Evolutionary conservation across 139 green algal species (phyloP).

Genomic region (Edaphochlamys debaryana): DNA sequence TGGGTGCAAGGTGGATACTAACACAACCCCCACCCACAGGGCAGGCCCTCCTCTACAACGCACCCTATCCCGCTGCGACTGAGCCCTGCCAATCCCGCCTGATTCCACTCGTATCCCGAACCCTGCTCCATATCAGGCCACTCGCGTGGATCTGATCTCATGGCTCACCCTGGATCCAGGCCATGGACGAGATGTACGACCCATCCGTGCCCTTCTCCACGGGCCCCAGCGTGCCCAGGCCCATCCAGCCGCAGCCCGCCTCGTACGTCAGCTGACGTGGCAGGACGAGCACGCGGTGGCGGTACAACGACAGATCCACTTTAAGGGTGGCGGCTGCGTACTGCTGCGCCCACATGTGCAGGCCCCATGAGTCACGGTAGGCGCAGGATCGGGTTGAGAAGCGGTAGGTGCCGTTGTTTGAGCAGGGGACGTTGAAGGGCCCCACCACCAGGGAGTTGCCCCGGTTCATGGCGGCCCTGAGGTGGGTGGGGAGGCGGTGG

Average conservation of each 20-base stretch:
- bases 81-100: too few species aligned
- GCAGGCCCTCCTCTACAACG: too few species aligned
- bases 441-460: constrained; percentile 51
- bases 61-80: too few species aligned
- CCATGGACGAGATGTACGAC: constrained; percentile 8
- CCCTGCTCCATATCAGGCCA: too few species aligned
- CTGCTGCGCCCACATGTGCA: constrained; percentile 26
- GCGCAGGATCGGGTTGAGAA: constrained; percentile 15
- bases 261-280: constrained; percentile 21
- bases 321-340: neutral
- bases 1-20: too few species aligned
- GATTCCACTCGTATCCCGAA: too few species aligned
- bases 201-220: constrained; percentile 6
- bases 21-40: too few species aligned
- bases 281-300: constrained; percentile 15
- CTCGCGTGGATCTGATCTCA: too few species aligned
- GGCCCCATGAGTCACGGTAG: constrained; percentile 31
- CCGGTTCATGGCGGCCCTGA: constrained; percentile 32
- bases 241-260: constrained; percentile 38
- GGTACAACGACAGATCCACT: constrained; percentile 6
- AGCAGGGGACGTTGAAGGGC: constrained; percentile 32
- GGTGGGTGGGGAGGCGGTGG: neutral
- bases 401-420: constrained; percentile 12
- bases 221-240: constrained; percentile 44
- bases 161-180: too few species aligned